phyloP scores from a whole-genome alignment of 805 yeast species.

The Teunomyces lycoperdinae region DNA sequence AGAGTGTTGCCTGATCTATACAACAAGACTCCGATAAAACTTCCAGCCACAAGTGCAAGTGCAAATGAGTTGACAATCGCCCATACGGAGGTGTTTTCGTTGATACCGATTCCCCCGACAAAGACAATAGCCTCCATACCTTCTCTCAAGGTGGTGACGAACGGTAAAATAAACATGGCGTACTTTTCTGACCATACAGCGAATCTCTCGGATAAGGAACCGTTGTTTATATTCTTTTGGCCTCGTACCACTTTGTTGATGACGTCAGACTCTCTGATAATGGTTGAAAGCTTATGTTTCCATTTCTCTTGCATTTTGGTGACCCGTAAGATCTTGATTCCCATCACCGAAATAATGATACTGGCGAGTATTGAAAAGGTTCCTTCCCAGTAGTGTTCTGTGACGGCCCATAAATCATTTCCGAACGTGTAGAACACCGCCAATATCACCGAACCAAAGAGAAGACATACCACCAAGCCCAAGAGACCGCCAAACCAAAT shows the following conservation, averaged over 20 bases:
- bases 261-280: constrained; percentile 23
- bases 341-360: constrained; percentile 45
- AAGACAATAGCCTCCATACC: constrained; percentile 91
- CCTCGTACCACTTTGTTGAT: constrained; percentile 15
- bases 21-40: constrained; percentile 59
- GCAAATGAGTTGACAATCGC: constrained; percentile 61
- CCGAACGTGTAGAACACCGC: constrained; percentile 40
- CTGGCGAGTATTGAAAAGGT: constrained; percentile 43
- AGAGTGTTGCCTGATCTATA: constrained; percentile 78
- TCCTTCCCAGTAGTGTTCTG: constrained; percentile 51
- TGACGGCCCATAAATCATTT: constrained; percentile 42
- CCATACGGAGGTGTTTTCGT: constrained; percentile 21
- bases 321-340: constrained; percentile 42
- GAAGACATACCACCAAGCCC: constrained; percentile 37
- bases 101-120: constrained; percentile 76
- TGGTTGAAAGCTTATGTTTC: constrained; percentile 34
- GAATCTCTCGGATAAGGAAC: constrained; percentile 8
- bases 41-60: constrained; percentile 58
- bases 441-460: constrained; percentile 40
- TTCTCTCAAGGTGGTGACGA: constrained; percentile 83
- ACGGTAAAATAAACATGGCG: constrained; percentile 74
- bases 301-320: constrained; percentile 45
- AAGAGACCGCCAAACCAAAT: constrained; percentile 44
- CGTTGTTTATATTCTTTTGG: constrained; percentile 1
- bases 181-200: constrained; percentile 47